A percentile compares a stretch with the other conserved stretches of the same genome.
Conservation (phyloP, 2,329 filamentous ascomycete species). For the Fusarium camptoceras region DNA sequence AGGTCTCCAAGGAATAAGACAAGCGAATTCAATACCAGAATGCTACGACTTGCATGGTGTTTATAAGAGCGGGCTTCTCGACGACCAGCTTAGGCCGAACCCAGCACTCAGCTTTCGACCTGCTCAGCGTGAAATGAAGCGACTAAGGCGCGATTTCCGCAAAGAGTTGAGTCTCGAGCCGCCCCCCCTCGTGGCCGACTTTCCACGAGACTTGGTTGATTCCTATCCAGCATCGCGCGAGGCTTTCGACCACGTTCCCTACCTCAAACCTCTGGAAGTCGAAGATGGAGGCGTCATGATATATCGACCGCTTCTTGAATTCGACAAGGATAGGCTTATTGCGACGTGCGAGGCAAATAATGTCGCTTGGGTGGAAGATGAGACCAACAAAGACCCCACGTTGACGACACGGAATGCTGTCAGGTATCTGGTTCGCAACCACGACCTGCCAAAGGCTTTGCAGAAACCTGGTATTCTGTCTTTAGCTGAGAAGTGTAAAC, state of each 20-base stretch:
- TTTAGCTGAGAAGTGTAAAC: constrained; percentile 66
- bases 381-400: constrained; percentile 81
- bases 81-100: constrained; percentile 55
- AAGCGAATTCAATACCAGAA: constrained; percentile 80
- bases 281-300: constrained; percentile 75
- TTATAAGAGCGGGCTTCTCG: constrained; percentile 71
- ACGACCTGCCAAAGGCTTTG: constrained; percentile 76
- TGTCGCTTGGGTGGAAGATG: constrained; percentile 84
- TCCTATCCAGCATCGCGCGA: constrained; percentile 46
- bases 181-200: constrained; percentile 13
- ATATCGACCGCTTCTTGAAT: constrained; percentile 76
- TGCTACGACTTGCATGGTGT: constrained; percentile 80
- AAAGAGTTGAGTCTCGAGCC: constrained; percentile 46
- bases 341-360: constrained; percentile 77
- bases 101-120: constrained; percentile 57
- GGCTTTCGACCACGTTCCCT: constrained; percentile 44
- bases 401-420: constrained; percentile 86
- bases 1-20: constrained; percentile 78
- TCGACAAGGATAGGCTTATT: constrained; percentile 78
- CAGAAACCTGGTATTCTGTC: constrained; percentile 72
- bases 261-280: constrained; percentile 53
- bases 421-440: constrained; percentile 70
- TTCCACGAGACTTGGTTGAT: constrained; percentile 39
- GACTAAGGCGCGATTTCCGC: constrained; percentile 46
- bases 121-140: constrained; percentile 46